Evolutionary conservation across 164 flowering plant genomes (phyloP).

Genomic region (Warburgia ugandensis): DNA sequence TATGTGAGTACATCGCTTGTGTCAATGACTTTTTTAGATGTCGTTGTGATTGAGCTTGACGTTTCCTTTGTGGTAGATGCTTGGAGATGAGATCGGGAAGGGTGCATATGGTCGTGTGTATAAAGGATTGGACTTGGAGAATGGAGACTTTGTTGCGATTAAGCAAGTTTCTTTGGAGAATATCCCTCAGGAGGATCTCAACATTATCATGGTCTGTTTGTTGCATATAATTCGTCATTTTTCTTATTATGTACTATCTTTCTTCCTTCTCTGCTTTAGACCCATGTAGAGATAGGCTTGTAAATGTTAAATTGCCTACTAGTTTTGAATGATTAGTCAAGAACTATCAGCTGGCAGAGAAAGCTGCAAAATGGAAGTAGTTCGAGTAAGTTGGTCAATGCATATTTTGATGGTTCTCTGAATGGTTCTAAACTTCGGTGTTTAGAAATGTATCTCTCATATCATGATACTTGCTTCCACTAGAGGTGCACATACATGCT

Average conservation of each 20-base stretch:
- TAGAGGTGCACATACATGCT: no score
- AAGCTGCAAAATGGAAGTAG: no score
- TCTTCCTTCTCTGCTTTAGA: not conserved
- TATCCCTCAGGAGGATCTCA: conserved; percentile 95
- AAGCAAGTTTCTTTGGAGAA: conserved; percentile 98
- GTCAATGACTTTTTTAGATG: conserved; percentile 4
- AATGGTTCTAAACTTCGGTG: no score
- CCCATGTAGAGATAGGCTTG: no score
- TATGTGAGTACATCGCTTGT: conserved; percentile 35
- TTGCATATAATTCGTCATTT: not conserved
- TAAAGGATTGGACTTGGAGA: conserved; percentile 97
- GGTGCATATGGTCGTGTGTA: conserved; percentile 99
- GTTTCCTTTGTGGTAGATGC: conserved; percentile 48
- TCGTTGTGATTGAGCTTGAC: conserved; percentile 5
- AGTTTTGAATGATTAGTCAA: no score
- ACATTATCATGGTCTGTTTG: conserved; percentile 76
- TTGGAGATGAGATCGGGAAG: conserved; percentile 99
- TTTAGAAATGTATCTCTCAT: no score
- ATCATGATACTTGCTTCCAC: no score
- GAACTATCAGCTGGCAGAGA: no score
- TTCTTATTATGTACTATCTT: not conserved
- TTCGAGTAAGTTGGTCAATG: no score
- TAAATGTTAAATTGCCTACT: no score
- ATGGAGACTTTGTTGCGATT: conserved; percentile 97
- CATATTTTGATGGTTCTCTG: no score